Percentiles rank a stretch among this genome's conserved stretches.
Evolutionary conservation across 768 basidiomycete species (phyloP).

Genomic region (Rubroboletus pulcherrimus): DNA sequence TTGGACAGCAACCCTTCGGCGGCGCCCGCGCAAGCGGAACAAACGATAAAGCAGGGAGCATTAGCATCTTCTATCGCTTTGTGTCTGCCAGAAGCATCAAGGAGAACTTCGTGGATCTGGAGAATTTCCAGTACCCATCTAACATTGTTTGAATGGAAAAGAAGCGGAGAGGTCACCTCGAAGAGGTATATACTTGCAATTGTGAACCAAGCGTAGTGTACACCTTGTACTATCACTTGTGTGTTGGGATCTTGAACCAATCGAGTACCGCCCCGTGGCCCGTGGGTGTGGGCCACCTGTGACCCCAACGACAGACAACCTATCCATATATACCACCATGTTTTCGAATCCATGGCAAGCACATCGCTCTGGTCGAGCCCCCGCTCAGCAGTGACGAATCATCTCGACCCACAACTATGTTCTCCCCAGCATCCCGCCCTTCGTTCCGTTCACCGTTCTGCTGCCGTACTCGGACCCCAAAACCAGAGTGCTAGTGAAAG

Average conservation of each 20-base stretch:
- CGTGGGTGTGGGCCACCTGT: background rate
- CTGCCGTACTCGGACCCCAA: constrained; percentile 1
- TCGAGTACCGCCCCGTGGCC: background rate
- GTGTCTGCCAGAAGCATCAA: constrained; percentile 91
- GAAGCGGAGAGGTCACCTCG: background rate
- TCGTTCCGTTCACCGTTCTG: constrained; percentile 1
- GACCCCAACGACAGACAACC: background rate
- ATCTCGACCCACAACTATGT: background rate
- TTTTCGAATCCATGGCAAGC: background rate
- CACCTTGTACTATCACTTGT: background rate
- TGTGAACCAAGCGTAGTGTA: background rate
- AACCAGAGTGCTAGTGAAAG: constrained; percentile 48
- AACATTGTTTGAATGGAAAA: constrained; percentile 57
- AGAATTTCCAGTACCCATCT: constrained; percentile 81
- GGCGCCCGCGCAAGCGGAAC: constrained; percentile 91
- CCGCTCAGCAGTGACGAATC: background rate
- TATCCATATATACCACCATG: background rate
- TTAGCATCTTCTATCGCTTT: constrained; percentile 74
- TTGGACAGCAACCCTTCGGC: constrained; percentile 98
- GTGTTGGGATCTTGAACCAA: background rate
- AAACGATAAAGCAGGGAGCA: constrained; percentile 95
- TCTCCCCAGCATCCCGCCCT: background rate
- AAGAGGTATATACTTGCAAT: background rate
- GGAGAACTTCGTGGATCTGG: constrained; percentile 88
- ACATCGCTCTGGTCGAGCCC: background rate